These are phyloP conservation scores for Talaromyces marneffei DNA, from an alignment of 2,329 filamentous ascomycete species.

Conservation along the genomic window DNA sequence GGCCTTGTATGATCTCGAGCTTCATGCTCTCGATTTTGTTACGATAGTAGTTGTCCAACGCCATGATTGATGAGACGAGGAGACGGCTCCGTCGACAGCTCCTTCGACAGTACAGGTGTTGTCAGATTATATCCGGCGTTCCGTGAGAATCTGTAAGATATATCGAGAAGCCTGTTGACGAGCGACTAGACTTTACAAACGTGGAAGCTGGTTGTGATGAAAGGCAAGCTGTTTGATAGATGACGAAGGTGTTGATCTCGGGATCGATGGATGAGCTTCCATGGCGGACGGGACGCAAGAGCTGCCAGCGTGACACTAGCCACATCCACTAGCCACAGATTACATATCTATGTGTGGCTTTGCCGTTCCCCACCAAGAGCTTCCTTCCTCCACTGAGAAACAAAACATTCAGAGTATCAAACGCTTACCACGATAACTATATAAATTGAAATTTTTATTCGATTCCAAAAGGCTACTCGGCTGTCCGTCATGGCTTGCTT, in stretches of 20 bases:
- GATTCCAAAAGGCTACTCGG: background rate
- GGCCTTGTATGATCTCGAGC: slow-evolving; percentile 98
- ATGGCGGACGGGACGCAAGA: background rate
- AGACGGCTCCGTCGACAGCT: background rate
- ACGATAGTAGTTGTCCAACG: slow-evolving; percentile 98
- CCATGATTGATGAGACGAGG: slow-evolving; percentile 57
- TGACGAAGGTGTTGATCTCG: background rate
- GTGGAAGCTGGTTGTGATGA: background rate
- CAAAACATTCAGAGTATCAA: background rate
- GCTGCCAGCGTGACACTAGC: background rate
- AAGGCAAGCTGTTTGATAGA: background rate
- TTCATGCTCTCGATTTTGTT: slow-evolving; percentile 99
- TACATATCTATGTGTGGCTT: background rate
- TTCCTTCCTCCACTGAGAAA: background rate
- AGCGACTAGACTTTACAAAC: background rate
- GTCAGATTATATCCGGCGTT: background rate
- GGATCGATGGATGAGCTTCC: slow-evolving; percentile 14
- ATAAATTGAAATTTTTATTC: background rate
- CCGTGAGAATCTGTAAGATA: background rate
- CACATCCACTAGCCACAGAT: background rate
- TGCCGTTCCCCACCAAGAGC: background rate
- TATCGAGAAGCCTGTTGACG: background rate
- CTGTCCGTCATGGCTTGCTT: background rate
- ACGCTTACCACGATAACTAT: background rate
- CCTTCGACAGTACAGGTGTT: background rate